These are phyloP conservation scores for Spathaspora sp. DNA, from an alignment of 1,139 yeast species.

Conservation along the genomic window DNA sequence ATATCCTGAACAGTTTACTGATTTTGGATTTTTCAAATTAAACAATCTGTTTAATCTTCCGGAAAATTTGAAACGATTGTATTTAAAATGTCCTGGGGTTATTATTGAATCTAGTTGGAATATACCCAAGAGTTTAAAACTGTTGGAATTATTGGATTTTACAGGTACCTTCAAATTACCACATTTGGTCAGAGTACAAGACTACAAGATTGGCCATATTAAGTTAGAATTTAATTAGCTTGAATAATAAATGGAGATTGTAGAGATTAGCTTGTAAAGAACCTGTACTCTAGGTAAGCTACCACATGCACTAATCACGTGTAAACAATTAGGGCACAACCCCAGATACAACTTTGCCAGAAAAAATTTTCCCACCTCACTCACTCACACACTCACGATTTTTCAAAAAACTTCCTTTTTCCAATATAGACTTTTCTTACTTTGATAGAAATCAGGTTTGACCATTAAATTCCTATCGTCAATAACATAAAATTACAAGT, in stretches of 20 bases:
- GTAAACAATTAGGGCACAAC: slow-evolving; percentile 4
- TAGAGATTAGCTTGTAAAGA: no score
- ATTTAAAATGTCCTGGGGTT: slow-evolving; percentile 5
- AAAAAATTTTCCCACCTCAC: slow-evolving; percentile 5
- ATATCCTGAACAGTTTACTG: slow-evolving; percentile 4
- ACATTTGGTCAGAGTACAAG: not conserved
- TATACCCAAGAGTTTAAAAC: not conserved
- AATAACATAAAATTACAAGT: slow-evolving; percentile 48
- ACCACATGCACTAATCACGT: slow-evolving; percentile 3
- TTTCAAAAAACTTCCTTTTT: not conserved
- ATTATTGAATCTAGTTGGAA: slow-evolving; percentile 5
- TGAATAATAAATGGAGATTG: not conserved
- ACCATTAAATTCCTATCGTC: slow-evolving; percentile 97
- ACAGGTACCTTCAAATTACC: slow-evolving; percentile 3
- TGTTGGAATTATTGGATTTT: slow-evolving; percentile 3
- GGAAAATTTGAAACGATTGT: not conserved
- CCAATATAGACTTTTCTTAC: slow-evolving; percentile 1
- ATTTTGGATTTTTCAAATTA: slow-evolving; percentile 3
- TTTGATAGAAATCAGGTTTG: slow-evolving; percentile 17
- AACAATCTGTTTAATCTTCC: not conserved
- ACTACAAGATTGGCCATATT: slow-evolving; percentile 1
- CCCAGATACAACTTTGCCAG: not conserved
- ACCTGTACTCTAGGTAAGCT: no score
- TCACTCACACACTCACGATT: slow-evolving; percentile 1
- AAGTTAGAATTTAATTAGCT: not conserved